These are phyloP conservation scores for Pseudocercospora eumusae DNA, from an alignment of 2,329 filamentous ascomycete genomes.

Conservation along the genomic window DNA sequence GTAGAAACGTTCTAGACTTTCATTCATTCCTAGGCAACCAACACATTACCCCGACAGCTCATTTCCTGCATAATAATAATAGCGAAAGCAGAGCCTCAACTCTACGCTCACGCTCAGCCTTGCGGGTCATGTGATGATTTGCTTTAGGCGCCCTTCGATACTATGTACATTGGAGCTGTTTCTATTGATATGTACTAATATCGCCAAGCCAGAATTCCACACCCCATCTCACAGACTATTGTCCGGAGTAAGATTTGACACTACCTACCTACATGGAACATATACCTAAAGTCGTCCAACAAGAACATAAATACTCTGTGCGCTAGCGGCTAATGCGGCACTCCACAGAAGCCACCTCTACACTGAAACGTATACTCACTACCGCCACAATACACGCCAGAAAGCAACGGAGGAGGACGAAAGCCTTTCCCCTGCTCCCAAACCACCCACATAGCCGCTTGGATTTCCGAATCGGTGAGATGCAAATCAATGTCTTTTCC, in stretches of 20 bases:
- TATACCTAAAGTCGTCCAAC: too few relatives aligned
- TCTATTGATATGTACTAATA: too few relatives aligned
- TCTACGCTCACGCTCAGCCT: too few relatives aligned
- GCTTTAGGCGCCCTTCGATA: too few relatives aligned
- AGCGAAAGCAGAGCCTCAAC: not conserved
- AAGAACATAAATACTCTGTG: too few relatives aligned
- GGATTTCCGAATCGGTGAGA: not conserved
- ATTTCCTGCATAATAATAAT: not conserved
- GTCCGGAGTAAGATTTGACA: too few relatives aligned
- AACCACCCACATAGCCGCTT: not conserved
- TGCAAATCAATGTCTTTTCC: not conserved
- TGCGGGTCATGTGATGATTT: too few relatives aligned
- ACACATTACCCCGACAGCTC: conserved; percentile 1
- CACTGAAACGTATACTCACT: not conserved
- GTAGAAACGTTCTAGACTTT: not conserved
- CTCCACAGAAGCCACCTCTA: not conserved
- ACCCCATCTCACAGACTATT: too few relatives aligned
- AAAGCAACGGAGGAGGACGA: not conserved
- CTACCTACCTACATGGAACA: too few relatives aligned
- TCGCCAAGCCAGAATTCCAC: too few relatives aligned
- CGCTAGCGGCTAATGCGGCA: too few relatives aligned
- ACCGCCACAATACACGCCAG: not conserved
- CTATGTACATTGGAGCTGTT: too few relatives aligned
- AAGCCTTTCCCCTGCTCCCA: not conserved
- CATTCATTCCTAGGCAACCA: not conserved